A percentile compares a stretch with the other conserved stretches of the same genome.
These are phyloP conservation scores for Trametes cingulata DNA, from an alignment of 768 basidiomycete genomes.

Conservation along the genomic window DNA sequence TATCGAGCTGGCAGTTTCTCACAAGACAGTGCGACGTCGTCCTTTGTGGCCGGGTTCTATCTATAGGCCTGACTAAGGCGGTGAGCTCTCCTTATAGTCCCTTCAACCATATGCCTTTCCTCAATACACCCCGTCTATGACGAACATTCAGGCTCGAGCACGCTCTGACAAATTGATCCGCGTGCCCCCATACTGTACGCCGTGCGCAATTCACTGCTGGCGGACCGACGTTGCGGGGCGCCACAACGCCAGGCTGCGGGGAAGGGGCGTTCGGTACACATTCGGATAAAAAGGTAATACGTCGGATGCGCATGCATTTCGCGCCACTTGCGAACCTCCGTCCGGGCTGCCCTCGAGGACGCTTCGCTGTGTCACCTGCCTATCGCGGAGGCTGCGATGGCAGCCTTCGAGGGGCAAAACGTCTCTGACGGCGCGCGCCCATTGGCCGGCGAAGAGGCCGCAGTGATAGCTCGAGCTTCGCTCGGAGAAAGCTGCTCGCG, in stretches of 20 bases:
- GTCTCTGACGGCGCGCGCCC: background rate
- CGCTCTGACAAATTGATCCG: constrained; percentile 6
- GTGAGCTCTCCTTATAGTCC: background rate
- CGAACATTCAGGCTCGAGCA: background rate
- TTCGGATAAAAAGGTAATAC: constrained; percentile 18
- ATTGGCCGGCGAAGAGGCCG: background rate
- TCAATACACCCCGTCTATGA: constrained; percentile 5
- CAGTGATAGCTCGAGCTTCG: constrained; percentile 2
- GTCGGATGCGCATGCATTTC: constrained; percentile 3
- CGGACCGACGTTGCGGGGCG: constrained; percentile 6
- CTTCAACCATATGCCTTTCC: background rate
- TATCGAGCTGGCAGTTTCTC: background rate
- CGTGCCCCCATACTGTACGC: background rate
- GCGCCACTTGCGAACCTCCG: background rate
- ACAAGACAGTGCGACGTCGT: background rate
- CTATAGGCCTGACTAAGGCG: background rate
- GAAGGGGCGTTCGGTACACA: constrained; percentile 15
- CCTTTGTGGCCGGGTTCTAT: background rate
- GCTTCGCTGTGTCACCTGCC: constrained; percentile 1
- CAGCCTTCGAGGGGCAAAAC: background rate
- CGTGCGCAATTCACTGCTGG: background rate
- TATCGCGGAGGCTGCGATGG: background rate
- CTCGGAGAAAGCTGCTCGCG: constrained; percentile 18
- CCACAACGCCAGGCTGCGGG: constrained; percentile 1
- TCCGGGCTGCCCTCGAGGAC: background rate